phyloP scores from a whole-genome alignment of 192 early-diverging fungal species.

The Coemansia sp. region DNA sequence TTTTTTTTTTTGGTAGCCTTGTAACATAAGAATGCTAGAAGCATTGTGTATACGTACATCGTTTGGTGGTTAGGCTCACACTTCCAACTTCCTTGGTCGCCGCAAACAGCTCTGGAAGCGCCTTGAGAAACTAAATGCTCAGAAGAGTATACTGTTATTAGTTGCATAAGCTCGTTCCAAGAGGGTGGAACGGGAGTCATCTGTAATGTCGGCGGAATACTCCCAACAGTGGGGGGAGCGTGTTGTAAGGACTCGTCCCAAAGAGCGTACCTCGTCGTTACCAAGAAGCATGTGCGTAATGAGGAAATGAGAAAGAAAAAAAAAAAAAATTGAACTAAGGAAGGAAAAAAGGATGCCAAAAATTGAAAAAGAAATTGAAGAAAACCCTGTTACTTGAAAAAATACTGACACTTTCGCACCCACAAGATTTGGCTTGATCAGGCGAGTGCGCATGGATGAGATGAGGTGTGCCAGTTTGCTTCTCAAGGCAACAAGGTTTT shows the following conservation, averaged over 20 bases:
- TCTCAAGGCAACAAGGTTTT: background rate
- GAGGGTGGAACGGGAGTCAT: background rate
- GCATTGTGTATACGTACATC: constrained; percentile 28
- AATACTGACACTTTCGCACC: background rate
- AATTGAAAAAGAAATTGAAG: background rate
- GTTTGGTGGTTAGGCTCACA: constrained; percentile 39
- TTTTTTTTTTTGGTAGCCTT: no score
- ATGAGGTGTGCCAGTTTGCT: background rate
- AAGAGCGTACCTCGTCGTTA: constrained; percentile 33
- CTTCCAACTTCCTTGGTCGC: constrained; percentile 44
- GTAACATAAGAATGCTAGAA: background rate
- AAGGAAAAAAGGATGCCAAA: constrained; percentile 4
- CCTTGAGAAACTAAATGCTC: constrained; percentile 45
- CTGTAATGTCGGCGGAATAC: background rate
- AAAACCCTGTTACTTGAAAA: background rate
- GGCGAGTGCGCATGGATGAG: background rate
- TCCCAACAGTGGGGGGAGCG: background rate
- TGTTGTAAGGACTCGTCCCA: background rate
- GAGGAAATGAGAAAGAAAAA: background rate
- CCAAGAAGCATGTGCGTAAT: constrained; percentile 32
- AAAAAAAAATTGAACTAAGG: background rate
- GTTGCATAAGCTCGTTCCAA: background rate
- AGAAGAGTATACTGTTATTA: background rate
- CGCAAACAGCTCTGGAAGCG: constrained; percentile 37
- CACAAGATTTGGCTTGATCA: constrained; percentile 5